Conservation (phyloP, 345 rosid genomes). For the Limnanthes douglasii region DNA sequence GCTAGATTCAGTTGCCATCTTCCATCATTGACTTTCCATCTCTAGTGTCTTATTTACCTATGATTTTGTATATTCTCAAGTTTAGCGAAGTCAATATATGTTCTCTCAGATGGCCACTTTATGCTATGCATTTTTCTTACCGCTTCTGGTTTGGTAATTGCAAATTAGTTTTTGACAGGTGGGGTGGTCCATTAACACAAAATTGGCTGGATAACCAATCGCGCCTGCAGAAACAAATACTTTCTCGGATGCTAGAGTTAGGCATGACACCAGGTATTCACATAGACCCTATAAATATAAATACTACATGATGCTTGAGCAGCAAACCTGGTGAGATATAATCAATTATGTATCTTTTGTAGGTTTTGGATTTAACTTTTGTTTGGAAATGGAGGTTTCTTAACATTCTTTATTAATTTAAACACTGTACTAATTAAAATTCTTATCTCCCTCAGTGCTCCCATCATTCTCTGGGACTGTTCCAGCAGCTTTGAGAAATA, state of each 20-base stretch:
- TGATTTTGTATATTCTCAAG: neutral
- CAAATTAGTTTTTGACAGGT: conserved; percentile 25
- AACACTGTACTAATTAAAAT: no score
- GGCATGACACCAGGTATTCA: conserved; percentile 98
- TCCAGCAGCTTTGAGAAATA: conserved; percentile 68
- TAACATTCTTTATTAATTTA: conserved; percentile 2
- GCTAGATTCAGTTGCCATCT: conserved; percentile 3
- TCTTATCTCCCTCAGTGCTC: conserved; percentile 32
- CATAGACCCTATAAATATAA: neutral
- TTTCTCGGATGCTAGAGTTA: conserved; percentile 69
- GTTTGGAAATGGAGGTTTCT: neutral
- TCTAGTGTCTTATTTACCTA: neutral
- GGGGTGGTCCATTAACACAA: conserved; percentile 89
- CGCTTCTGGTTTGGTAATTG: neutral
- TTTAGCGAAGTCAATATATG: no score
- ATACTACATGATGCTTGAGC: neutral
- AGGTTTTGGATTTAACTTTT: neutral
- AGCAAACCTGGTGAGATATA: neutral
- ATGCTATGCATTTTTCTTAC: neutral
- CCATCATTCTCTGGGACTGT: conserved; percentile 98
- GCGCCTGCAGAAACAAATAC: conserved; percentile 63
- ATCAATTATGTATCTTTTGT: no score
- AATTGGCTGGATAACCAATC: conserved; percentile 81
- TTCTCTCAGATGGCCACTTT: no score
- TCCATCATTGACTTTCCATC: neutral